Conservation (phyloP, 2,329 filamentous ascomycete genomes). For the Tolypocladium ovalisporum region DNA sequence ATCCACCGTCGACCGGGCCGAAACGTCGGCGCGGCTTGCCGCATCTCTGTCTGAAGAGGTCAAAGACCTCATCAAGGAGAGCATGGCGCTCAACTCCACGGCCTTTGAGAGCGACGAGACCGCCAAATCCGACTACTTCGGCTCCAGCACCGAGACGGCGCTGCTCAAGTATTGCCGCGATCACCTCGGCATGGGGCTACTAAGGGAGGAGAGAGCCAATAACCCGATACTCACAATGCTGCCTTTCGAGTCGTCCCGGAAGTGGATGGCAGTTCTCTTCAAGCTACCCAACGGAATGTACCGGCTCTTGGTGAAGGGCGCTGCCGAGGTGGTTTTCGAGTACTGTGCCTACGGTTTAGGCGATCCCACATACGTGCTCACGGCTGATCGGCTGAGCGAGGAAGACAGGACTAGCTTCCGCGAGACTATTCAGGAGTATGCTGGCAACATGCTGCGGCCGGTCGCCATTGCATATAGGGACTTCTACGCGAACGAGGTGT, state of each 20-base stretch:
- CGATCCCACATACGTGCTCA: slow-evolving; percentile 29
- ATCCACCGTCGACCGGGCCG: slow-evolving; percentile 11
- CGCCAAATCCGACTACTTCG: slow-evolving; percentile 30
- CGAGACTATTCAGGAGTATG: slow-evolving; percentile 38
- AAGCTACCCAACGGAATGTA: slow-evolving; percentile 33
- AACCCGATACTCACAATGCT: slow-evolving; percentile 35
- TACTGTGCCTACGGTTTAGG: slow-evolving; percentile 29
- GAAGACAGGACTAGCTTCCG: slow-evolving; percentile 19
- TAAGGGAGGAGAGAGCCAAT: slow-evolving; percentile 35
- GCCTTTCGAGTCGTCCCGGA: slow-evolving; percentile 42
- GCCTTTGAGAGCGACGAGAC: slow-evolving; percentile 38
- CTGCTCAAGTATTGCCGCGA: slow-evolving; percentile 38
- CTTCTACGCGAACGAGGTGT: slow-evolving; percentile 56
- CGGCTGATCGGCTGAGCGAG: slow-evolving; percentile 16
- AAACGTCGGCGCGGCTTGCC: slow-evolving; percentile 17
- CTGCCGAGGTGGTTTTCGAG: slow-evolving; percentile 42
- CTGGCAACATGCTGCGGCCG: slow-evolving; percentile 59
- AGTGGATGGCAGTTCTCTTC: slow-evolving; percentile 46
- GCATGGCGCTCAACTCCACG: slow-evolving; percentile 37
- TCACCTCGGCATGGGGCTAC: slow-evolving; percentile 32
- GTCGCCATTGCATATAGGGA: slow-evolving; percentile 68
- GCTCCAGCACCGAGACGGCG: slow-evolving; percentile 45
- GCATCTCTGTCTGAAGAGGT: slow-evolving; percentile 20
- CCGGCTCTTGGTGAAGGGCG: slow-evolving; percentile 44
- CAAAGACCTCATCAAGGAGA: slow-evolving; percentile 26